Base-by-base conservation (phyloP, 2,329 filamentous ascomycete genomes). In the Ambrosiella cleistominuta region DNA sequence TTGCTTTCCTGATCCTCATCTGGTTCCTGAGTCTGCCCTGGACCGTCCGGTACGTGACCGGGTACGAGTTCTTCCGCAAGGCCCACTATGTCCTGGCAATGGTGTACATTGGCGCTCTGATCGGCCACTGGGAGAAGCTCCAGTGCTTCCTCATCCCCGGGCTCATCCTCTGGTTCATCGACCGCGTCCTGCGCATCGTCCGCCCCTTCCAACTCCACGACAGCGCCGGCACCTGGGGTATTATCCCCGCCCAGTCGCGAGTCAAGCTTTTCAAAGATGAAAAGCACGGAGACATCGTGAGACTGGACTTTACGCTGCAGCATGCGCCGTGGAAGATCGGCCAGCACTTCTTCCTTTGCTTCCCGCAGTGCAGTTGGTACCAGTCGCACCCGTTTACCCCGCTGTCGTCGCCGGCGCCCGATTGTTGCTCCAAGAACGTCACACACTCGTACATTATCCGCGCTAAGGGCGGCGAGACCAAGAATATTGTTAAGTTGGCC, bases 11-110 rank as follows among this genome's bases (percentile, higher is more conserved):
- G 0, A 72, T 79, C 0, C 67, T 85, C 12, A 68, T 88, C 1
- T 77, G 81, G 60, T 65, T 81, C 4, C 71, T 85, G 56, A 82
- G 81, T 60, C 75, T 74, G 0, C 68, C 70, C 1, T 70, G 68
- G 65, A 81, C 75, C 0, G 84, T 88, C 59, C 74, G 76, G 7
- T 15, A 60, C 42, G 68, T 76, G 53, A 87, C 83, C 0, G 86
- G 86, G 2, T 88, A 90, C 67, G 86, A 89, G 64, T 81, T 85
- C 68, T 89, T 89, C 73, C 77, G 84, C 61, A 88, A 87, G 66
- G 71, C 78, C 0, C 85, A 89, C 66, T 87, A 87, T 63, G 72
- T 88, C 11, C 71, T 88, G 1, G 86, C 85, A 9, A 80, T 85
- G 70, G 67, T 88, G 3, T 90, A 87, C 67, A 78, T 89, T 11